Conservation (phyloP, 768 basidiomycete genomes). For the Gautieria morchelliformis region DNA sequence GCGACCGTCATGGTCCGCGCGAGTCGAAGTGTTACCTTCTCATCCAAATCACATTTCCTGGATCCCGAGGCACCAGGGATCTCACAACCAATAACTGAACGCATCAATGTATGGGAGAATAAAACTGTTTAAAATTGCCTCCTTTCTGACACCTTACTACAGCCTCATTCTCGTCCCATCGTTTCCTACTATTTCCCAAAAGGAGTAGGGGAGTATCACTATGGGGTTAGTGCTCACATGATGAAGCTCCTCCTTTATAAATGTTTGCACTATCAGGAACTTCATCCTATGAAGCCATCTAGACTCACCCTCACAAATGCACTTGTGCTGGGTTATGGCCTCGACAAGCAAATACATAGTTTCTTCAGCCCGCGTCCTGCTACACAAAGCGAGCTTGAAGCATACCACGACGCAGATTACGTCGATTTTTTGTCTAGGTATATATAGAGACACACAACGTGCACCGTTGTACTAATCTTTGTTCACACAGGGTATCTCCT, state of each 20-base stretch:
- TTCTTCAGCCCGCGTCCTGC: constrained; percentile 86
- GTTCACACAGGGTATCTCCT: constrained; percentile 61
- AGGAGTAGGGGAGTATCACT: constrained; percentile 91
- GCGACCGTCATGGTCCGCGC: constrained; percentile 4
- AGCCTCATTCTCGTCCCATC: constrained; percentile 78
- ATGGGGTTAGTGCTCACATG: constrained; percentile 56
- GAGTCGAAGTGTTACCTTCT: constrained; percentile 41
- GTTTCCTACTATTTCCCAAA: constrained; percentile 97
- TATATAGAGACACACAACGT: constrained; percentile 14
- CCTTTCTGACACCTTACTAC: background rate
- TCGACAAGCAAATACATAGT: constrained; percentile 90
- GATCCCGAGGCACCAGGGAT: constrained; percentile 63
- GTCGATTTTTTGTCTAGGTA: constrained; percentile 91
- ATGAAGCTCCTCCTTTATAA: background rate
- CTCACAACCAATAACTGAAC: constrained; percentile 73
- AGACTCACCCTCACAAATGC: constrained; percentile 93
- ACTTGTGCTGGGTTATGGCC: constrained; percentile 89
- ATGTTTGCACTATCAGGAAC: constrained; percentile 50
- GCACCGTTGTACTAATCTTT: background rate
- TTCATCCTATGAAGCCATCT: constrained; percentile 98
- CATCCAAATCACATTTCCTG: constrained; percentile 63
- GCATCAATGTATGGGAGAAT: constrained; percentile 48
- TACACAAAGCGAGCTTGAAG: constrained; percentile 80
- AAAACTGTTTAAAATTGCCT: background rate
- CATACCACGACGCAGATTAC: constrained; percentile 92